These are phyloP conservation scores for Candida smagusa DNA, from an alignment of 1,139 yeast species.

Conservation along the genomic window DNA sequence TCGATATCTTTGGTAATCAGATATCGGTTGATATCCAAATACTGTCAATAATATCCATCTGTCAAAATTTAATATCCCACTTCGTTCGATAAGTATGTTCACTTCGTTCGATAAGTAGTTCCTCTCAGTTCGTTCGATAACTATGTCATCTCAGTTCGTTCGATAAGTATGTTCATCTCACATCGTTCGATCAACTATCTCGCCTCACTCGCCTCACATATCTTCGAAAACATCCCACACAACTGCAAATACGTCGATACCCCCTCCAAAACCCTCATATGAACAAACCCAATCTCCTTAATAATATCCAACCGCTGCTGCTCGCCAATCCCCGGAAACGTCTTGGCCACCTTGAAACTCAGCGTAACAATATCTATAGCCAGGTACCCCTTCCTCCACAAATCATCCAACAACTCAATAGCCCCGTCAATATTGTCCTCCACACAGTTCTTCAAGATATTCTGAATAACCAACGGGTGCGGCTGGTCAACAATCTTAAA, in stretches of 20 bases:
- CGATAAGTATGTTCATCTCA: too few species aligned
- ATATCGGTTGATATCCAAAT: too few species aligned
- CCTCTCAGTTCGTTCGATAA: too few species aligned
- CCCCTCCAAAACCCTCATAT: constrained; percentile 91
- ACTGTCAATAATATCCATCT: too few species aligned
- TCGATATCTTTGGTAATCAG: too few species aligned
- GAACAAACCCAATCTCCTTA: constrained; percentile 83
- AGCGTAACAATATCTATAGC: constrained; percentile 93
- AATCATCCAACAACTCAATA: constrained; percentile 56
- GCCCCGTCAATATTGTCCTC: constrained; percentile 58
- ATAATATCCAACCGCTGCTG: constrained; percentile 69
- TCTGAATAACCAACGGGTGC: constrained; percentile 81
- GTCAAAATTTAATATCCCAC: too few species aligned
- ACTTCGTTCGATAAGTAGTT: too few species aligned
- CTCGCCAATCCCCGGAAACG: constrained; percentile 66
- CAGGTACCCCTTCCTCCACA: constrained; percentile 91
- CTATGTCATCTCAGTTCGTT: too few species aligned
- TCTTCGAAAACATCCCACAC: constrained; percentile 76
- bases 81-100: too few species aligned
- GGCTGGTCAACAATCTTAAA: constrained; percentile 96
- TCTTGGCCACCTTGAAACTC: constrained; percentile 82
- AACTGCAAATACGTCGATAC: constrained; percentile 83
- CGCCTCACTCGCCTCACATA: constrained; percentile 24
- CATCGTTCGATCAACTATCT: too few species aligned
- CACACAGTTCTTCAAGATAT: constrained; percentile 60